A percentile compares a stretch with the other conserved stretches of the same genome.
phyloP scores from a whole-genome alignment of 257 asterid species.

The Solanum phureja region DNA sequence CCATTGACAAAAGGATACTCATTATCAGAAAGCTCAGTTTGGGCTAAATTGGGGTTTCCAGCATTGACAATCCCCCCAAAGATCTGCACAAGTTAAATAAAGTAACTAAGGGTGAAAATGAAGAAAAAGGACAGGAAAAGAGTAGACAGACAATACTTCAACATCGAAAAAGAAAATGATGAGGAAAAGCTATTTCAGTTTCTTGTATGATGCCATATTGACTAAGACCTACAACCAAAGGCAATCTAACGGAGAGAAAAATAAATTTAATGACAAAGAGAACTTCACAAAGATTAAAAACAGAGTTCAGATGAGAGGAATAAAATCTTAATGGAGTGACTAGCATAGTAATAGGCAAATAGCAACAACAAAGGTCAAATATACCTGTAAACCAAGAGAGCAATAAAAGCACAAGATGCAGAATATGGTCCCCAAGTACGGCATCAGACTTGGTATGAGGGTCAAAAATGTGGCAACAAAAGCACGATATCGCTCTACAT shows the following conservation, averaged over 20 bases:
- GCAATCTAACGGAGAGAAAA: neutral
- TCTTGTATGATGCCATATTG: neutral
- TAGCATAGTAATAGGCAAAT: neutral
- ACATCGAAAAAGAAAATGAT: neutral
- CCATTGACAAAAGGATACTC: slow-evolving; percentile 59
- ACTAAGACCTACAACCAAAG: neutral
- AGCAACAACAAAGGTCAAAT: neutral
- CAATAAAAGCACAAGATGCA: slow-evolving; percentile 88
- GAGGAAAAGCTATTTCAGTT: neutral
- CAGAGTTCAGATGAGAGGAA: neutral
- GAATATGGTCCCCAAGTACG: slow-evolving; percentile 88
- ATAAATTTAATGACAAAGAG: neutral
- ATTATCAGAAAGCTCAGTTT: slow-evolving; percentile 62
- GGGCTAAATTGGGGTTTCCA: slow-evolving; percentile 70
- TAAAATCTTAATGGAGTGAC: neutral
- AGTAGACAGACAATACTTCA: neutral
- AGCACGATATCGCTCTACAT: slow-evolving; percentile 78
- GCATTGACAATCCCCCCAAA: slow-evolving; percentile 88
- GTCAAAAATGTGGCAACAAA: slow-evolving; percentile 92
- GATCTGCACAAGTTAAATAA: slow-evolving; percentile 34
- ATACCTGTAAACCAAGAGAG: slow-evolving; percentile 93
- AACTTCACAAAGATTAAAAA: neutral
- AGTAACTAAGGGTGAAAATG: neutral
- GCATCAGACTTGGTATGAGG: slow-evolving; percentile 93
- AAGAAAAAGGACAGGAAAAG: neutral